Evolutionary conservation across 202 grass and related monocot genomes (phyloP).

Genomic region (Setaria viridis): DNA sequence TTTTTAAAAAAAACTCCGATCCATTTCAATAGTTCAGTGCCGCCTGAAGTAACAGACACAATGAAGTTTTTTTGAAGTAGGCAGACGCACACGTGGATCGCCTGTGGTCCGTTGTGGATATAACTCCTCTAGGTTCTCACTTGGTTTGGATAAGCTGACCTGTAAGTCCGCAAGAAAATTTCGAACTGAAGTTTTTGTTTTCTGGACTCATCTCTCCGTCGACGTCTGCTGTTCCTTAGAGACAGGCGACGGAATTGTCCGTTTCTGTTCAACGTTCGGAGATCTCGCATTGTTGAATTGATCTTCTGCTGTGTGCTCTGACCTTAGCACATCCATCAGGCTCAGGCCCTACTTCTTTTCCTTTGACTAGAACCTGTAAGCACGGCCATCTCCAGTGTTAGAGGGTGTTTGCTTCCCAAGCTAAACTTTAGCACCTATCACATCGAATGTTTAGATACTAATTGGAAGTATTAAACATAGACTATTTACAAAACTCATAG

Average conservation of each 20-base stretch:
- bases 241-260: not conserved
- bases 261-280: not conserved
- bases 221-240: not conserved
- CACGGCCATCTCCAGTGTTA: not conserved
- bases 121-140: not conserved
- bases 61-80: not conserved
- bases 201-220: not conserved
- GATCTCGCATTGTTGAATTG: not conserved
- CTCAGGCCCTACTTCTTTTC: too few relatives aligned
- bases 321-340: not conserved
- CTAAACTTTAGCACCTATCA: too few relatives aligned
- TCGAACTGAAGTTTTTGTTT: not conserved
- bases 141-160: slow-evolving; percentile 15
- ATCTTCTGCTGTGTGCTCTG: slow-evolving; percentile 7
- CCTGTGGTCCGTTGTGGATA: not conserved
- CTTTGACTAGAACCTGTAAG: not conserved
- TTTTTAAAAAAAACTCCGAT: not conserved
- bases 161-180: not conserved
- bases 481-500: too few relatives aligned
- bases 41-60: not conserved
- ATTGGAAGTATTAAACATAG: too few relatives aligned
- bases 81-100: too few relatives aligned
- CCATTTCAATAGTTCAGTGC: not conserved
- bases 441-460: too few relatives aligned
- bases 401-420: too few relatives aligned